These are phyloP conservation scores for Lentinula guzmanii DNA, from an alignment of 768 basidiomycete species.

Conservation along the genomic window DNA sequence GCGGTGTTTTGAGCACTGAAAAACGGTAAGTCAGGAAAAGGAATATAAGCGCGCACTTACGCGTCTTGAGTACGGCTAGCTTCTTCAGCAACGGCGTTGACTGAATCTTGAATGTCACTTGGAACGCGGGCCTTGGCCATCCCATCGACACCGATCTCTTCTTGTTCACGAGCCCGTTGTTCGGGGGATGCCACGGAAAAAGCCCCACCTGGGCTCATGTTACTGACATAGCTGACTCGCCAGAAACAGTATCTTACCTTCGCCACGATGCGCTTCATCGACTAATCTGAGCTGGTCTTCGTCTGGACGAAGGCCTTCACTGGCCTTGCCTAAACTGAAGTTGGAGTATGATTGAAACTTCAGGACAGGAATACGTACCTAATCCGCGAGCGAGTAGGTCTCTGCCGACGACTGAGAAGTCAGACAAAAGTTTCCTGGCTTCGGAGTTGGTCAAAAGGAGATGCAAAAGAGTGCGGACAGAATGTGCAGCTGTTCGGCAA, in stretches of 20 bases:
- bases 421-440: slow-evolving; percentile 81
- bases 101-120: slow-evolving; percentile 11
- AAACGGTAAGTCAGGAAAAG: not conserved
- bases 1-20: not conserved
- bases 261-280: slow-evolving; percentile 58
- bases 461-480: slow-evolving; percentile 82
- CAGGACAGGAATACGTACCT: not conserved
- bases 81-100: slow-evolving; percentile 8
- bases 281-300: slow-evolving; percentile 56
- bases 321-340: slow-evolving; percentile 42
- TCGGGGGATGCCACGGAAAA: not conserved
- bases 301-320: slow-evolving; percentile 60
- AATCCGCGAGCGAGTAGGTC: slow-evolving; percentile 78
- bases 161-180: slow-evolving; percentile 13
- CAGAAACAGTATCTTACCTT: not conserved
- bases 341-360: not conserved
- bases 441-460: slow-evolving; percentile 92
- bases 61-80: not conserved
- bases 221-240: no score
- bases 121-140: slow-evolving; percentile 1
- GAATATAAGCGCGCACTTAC: not conserved
- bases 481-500: slow-evolving; percentile 57
- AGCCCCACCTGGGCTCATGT: slow-evolving; percentile 18
- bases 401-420: slow-evolving; percentile 72
- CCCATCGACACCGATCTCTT: slow-evolving; percentile 12